These are phyloP conservation scores for Periconia macrospinosa DNA, from an alignment of 2,329 filamentous ascomycete genomes.

Conservation along the genomic window DNA sequence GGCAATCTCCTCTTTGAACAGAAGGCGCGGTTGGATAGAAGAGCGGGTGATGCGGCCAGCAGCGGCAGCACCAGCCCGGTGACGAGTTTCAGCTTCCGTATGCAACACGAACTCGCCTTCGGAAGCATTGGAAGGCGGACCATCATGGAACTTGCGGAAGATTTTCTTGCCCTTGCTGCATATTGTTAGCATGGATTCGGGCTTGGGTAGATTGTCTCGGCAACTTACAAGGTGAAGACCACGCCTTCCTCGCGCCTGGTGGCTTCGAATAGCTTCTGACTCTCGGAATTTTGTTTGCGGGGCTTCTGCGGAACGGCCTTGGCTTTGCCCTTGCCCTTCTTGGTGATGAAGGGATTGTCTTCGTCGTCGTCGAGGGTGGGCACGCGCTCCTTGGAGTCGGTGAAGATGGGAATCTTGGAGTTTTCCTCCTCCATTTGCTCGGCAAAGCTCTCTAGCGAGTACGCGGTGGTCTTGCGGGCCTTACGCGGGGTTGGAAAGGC, in stretches of 20 bases:
- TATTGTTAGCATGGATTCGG: conserved; percentile 5
- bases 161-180: conserved; percentile 76
- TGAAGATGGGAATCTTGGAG: conserved; percentile 70
- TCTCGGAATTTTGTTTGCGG: conserved; percentile 59
- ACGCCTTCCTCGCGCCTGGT: conserved; percentile 70
- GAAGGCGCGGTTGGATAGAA: conserved; percentile 70
- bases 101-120: conserved; percentile 32
- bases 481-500: conserved; percentile 63
- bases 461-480: conserved; percentile 54
- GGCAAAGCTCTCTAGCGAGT: conserved; percentile 41
- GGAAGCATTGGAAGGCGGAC: conserved; percentile 37
- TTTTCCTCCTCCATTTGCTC: conserved; percentile 59
- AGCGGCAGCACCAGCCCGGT: conserved; percentile 42
- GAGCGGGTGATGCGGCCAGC: conserved; percentile 64
- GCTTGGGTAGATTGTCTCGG: neutral
- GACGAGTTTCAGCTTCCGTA: conserved; percentile 42
- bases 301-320: conserved; percentile 42
- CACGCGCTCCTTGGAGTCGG: conserved; percentile 74
- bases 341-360: conserved; percentile 73
- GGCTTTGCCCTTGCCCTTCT: conserved; percentile 46
- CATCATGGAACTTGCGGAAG: conserved; percentile 67
- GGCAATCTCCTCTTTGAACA: conserved; percentile 63
- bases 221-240: conserved; percentile 76
- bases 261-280: conserved; percentile 63
- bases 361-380: conserved; percentile 67